Base-by-base conservation (phyloP, 768 basidiomycete genomes). In the Trichaptum fuscoviolaceum region DNA sequence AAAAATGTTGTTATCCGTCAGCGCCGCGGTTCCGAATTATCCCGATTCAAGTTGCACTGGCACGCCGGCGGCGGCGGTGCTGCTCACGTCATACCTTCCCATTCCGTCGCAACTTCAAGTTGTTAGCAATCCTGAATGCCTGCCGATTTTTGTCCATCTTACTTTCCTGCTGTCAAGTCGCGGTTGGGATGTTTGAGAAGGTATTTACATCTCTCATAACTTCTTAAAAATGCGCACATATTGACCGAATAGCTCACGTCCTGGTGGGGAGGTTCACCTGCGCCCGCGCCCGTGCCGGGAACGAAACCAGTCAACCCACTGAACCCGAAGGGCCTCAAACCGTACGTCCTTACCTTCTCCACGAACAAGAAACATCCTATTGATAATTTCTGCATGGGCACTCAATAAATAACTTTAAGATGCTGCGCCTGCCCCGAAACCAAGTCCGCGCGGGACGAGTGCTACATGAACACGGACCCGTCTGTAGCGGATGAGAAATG, bases 381-480 rank as follows among this genome's bases (percentile, higher is more conserved):
- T n/a, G n/a, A n/a, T n/a, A n/a, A n/a, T n/a, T n/a, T n/a, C n/a
- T n/a, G n/a, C n/a, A n/a, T n/a, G n/a, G n/a, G n/a, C n/a, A n/a
- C n/a, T n/a, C n/a, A n/a, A n/a, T n/a, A n/a, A n/a, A n/a, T n/a
- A n/a, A n/a, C n/a, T n/a, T n/a, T n/a, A n/a, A 99, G 96, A 71
- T 99, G 96, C 71, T 98, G 96, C 73, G 96, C 96, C 58, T 99
- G 96, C 74, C 95, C 95, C 1, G 84, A 94, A 71, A 96, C 95
- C 1, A 99, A 99, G 76, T 85, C 89, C 1, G 84, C 83, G n/a
- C 85, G 97, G 12, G 97, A 99, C 76, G 89, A 95, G 69, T 99
- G 97, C 78, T 99, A 97, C 82, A 81, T 99, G 67, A 85, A 86
- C 66, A 85, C 83, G 71, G 88, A 88, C 67, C 73, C 83, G 4